phyloP scores from a whole-genome alignment of 169 alveolate species.

The Cryptosporidium tyzzeri region DNA sequence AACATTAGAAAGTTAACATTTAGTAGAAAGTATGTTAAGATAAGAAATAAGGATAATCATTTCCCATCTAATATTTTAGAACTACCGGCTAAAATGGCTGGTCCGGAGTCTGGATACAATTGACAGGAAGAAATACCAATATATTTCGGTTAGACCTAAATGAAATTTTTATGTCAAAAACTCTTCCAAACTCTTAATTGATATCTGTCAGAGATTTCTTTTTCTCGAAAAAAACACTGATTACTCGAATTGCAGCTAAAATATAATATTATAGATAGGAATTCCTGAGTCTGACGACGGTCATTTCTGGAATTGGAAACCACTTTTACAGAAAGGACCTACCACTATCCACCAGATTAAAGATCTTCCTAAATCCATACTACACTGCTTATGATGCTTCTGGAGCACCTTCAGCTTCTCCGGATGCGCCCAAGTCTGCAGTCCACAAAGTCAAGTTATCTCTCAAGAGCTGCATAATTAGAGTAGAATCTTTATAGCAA shows the following conservation, averaged over 20 bases:
- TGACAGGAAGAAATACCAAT: not conserved
- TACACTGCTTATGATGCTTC: slow-evolving; percentile 55
- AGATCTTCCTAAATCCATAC: not conserved
- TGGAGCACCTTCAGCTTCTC: slow-evolving; percentile 78
- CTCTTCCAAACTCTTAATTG: slow-evolving; percentile 2
- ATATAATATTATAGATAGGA: not conserved
- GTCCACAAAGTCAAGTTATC: slow-evolving; percentile 97
- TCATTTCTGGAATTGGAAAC: not conserved
- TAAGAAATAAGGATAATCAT: not conserved
- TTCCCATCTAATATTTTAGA: not conserved
- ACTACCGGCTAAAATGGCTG: not conserved
- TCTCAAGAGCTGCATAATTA: slow-evolving; percentile 95
- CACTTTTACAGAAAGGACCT: not conserved
- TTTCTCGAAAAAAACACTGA: not conserved
- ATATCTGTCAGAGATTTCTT: not conserved
- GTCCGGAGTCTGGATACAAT: not conserved
- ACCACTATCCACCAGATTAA: not conserved
- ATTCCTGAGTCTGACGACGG: not conserved
- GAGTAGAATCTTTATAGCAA: slow-evolving; percentile 94
- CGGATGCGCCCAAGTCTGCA: slow-evolving; percentile 88
- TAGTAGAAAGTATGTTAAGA: not conserved
- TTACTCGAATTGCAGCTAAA: not conserved
- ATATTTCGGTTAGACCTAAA: not conserved
- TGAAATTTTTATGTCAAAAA: not conserved
- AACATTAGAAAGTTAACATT: not conserved